Conservation (phyloP, 495 filamentous ascomycete species). For the Hypoxylon lienhwacheense region DNA sequence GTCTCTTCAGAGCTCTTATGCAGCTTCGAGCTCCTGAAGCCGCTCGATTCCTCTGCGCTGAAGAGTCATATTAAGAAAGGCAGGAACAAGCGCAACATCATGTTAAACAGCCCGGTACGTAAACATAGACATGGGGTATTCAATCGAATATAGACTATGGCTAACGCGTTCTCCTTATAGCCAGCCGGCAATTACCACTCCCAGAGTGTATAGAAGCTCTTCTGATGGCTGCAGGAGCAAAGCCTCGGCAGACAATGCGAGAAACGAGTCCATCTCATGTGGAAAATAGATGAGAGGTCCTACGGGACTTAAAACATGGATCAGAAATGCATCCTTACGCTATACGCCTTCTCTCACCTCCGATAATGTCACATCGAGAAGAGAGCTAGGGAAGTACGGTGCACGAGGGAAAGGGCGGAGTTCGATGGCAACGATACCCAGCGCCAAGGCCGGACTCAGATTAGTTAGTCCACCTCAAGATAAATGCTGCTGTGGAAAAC, state of each 20-base stretch:
- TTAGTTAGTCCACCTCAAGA: constrained; percentile 26
- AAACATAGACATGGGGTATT: constrained; percentile 7
- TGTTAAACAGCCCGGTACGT: constrained; percentile 91
- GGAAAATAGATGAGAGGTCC: constrained; percentile 23
- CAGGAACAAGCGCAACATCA: constrained; percentile 82
- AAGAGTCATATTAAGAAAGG: constrained; percentile 99
- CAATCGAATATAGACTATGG: neutral
- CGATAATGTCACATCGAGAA: constrained; percentile 9
- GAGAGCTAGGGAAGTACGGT: constrained; percentile 14
- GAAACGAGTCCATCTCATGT: constrained; percentile 22
- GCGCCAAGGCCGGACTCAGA: constrained; percentile 20
- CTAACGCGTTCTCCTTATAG: constrained; percentile 14
- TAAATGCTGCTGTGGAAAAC: constrained; percentile 10
- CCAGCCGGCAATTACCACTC: constrained; percentile 53
- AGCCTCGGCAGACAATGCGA: constrained; percentile 11
- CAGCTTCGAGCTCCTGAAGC: constrained; percentile 96
- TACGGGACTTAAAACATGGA: constrained; percentile 13
- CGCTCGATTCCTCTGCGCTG: constrained; percentile 91
- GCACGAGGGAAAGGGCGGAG: constrained; percentile 12
- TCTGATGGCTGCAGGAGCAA: constrained; percentile 7
- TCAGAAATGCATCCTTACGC: constrained; percentile 24
- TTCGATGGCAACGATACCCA: constrained; percentile 24
- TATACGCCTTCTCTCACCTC: constrained; percentile 23
- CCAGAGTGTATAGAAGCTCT: constrained; percentile 52
- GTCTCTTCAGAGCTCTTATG: constrained; percentile 91